Base-by-base conservation (phyloP, 2,329 filamentous ascomycete species). In the Amphichorda felina region DNA sequence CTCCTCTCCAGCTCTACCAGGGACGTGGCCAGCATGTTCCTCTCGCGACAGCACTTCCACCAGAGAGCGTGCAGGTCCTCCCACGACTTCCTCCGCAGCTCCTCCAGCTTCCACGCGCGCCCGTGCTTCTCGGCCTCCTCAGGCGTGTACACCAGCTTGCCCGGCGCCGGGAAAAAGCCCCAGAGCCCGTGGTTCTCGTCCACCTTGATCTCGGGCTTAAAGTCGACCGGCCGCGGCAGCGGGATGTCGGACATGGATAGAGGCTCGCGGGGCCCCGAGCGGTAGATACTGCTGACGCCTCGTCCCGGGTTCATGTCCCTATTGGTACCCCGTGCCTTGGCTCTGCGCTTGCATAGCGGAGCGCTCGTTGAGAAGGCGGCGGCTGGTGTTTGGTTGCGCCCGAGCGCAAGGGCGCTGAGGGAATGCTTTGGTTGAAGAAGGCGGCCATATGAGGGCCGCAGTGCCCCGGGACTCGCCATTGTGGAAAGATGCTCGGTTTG, bases 21-120 rank as follows among this genome's bases (percentile, higher is more conserved):
- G 45, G 81, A 78, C 21, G 93, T 96, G n/a, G 76, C 70, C 47
- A 96, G 75, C 46, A 84, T 75, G 61, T 98, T 98, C 49, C 83
- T 70, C 64, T 98, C 91, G 63, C 84, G 87, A 40, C 82, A 72
- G 55, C 91, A 96, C 37, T 87, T 74, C 86, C 88, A 98, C 87
- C 89, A 98, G 51, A 98, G 68, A 41, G 70, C 67, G 59, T 96
- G 88, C 48, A 98, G 63, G 56, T 96, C 88, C 41, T 94, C 85
- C 84, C 87, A 98, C 43, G 81, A 86, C 63, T 95, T 95, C 43
- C 73, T 69, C 43, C 88, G 74, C 50, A 98, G 67, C 64, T 98
- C 91, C 60, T 85, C 75, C 7, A 83, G 77, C 9, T 72, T 77
- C 91, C 91, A 98, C 19, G 76, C 66, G 36, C 91, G 75, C 13